These are phyloP conservation scores for Hyphodiscus hymeniophilus DNA, from an alignment of 495 filamentous ascomycete genomes.

Conservation along the genomic window DNA sequence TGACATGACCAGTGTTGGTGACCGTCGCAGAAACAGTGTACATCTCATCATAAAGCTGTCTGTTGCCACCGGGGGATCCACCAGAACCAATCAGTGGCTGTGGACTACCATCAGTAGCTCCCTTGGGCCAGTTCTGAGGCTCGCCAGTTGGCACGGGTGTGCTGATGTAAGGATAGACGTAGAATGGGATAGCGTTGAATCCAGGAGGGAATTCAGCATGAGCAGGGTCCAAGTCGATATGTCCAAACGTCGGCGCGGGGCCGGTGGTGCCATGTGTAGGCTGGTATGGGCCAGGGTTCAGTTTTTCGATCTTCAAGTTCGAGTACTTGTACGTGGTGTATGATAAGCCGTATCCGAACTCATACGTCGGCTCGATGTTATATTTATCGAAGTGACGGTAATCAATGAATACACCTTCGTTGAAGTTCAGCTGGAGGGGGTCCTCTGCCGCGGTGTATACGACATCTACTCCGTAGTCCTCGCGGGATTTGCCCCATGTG, in stretches of 20 bases:
- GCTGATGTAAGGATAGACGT: conserved; percentile 84
- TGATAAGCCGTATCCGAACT: conserved; percentile 85
- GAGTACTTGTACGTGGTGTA: conserved; percentile 85
- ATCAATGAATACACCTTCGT: conserved; percentile 87
- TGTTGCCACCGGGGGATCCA: conserved; percentile 73
- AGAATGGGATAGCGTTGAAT: conserved; percentile 39
- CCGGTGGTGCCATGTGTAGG: conserved; percentile 59
- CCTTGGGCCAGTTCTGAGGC: conserved; percentile 54
- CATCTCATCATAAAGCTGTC: conserved; percentile 69
- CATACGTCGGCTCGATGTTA: conserved; percentile 68
- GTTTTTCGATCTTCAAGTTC: conserved; percentile 54
- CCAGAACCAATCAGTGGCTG: conserved; percentile 59
- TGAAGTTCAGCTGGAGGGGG: conserved; percentile 74
- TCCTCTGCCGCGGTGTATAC: conserved; percentile 68
- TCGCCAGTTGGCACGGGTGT: conserved; percentile 7
- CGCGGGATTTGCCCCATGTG: conserved; percentile 68
- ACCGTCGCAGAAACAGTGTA: conserved; percentile 70
- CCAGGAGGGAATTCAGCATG: conserved; percentile 69
- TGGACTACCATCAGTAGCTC: conserved; percentile 53
- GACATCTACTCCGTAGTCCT: conserved; percentile 68
- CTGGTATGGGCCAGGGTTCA: conserved; percentile 40
- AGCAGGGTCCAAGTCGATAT: conserved; percentile 46
- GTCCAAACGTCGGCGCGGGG: conserved; percentile 64
- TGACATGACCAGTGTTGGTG: conserved; percentile 69
- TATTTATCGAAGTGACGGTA: conserved; percentile 83